Base-by-base conservation (phyloP, 1,139 yeast genomes). In the Yamadazyma atmosphaerica region DNA sequence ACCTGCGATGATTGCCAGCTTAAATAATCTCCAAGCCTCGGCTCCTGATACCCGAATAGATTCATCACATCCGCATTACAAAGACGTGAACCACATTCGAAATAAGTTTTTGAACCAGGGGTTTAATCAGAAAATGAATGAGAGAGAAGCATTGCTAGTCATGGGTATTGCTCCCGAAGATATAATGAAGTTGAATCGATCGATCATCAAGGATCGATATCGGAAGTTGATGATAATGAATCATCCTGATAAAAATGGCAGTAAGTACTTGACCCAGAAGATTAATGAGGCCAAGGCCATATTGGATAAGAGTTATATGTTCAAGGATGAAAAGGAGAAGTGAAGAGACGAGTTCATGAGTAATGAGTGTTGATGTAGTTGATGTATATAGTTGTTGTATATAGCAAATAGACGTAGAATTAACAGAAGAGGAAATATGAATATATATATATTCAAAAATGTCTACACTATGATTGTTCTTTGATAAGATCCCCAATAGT, bases 191-290 rank as follows among this genome's bases (percentile, higher is more conserved):
- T 52, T 79, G 31, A 68, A 74, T 35, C 60, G 55, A 36, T 62
- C 64, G 25, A 51, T 72, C 44, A 63, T 86, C 33, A 72, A 74
- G 41, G 66, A 68, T 39, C 64, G 79, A 44, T 88, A 86, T 56
- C 65, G 92, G 39, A 65, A 64, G 38, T 68, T 82, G 49, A 84
- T 86, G 85, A 65, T 83, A 38, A 52, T 68, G 37, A 86, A 72
- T 51, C 95, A 86, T 55, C 95, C 95, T 0, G 95, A 86, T 56
- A 74, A 72, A 46, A 82, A 85, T 4, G 95, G 95, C 0, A 81
- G 88, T 47, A 74, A 77, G 37, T 85, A 79, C 51, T 46, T 86
- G 35, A 81, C 87, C 2, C 80, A 81, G 69, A 83, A 86, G 55
- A 79, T 86, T 43, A 86, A 86, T 56, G 83, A 81, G 55, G 95